Conservation (phyloP, 2,329 filamentous ascomycete genomes). For the Nothomitra cinnamomea region DNA sequence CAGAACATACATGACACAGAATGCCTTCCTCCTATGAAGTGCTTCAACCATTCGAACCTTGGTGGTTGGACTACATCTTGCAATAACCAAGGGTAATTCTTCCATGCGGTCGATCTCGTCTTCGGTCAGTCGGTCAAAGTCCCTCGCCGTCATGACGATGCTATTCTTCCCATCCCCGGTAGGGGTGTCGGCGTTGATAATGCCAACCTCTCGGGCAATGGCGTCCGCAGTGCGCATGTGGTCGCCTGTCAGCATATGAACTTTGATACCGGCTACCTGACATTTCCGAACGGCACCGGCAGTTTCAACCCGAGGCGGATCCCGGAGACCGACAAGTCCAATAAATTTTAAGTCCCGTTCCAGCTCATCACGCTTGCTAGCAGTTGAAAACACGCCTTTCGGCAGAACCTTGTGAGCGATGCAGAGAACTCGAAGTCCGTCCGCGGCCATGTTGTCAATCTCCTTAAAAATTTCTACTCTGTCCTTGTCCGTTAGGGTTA, state of each 20-base stretch:
- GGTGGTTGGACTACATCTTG: slow-evolving; percentile 63
- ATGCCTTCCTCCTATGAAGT: slow-evolving; percentile 56
- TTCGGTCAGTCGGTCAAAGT: slow-evolving; percentile 64
- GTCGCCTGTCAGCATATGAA: slow-evolving; percentile 76
- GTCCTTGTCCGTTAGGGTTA: slow-evolving; percentile 27
- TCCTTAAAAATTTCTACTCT: slow-evolving; percentile 39
- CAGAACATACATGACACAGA: slow-evolving; percentile 49
- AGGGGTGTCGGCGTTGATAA: slow-evolving; percentile 47
- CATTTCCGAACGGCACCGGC: slow-evolving; percentile 54
- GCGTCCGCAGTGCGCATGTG: slow-evolving; percentile 63
- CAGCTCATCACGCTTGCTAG: slow-evolving; percentile 40
- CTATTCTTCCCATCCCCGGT: slow-evolving; percentile 46
- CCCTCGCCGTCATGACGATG: slow-evolving; percentile 57
- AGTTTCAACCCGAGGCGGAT: slow-evolving; percentile 70
- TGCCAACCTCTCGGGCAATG: slow-evolving; percentile 64
- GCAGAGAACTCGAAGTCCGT: slow-evolving; percentile 52
- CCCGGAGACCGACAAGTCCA: slow-evolving; percentile 74
- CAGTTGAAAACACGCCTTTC: background rate
- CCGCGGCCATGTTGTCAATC: slow-evolving; percentile 49
- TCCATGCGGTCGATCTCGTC: slow-evolving; percentile 52
- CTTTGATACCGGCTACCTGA: slow-evolving; percentile 55
- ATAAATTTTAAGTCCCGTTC: slow-evolving; percentile 55
- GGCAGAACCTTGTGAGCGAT: slow-evolving; percentile 33
- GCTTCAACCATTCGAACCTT: slow-evolving; percentile 88
- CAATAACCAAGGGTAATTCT: slow-evolving; percentile 47